These are phyloP conservation scores for Avicennia marina DNA, from an alignment of 257 asterid genomes.

Conservation along the genomic window DNA sequence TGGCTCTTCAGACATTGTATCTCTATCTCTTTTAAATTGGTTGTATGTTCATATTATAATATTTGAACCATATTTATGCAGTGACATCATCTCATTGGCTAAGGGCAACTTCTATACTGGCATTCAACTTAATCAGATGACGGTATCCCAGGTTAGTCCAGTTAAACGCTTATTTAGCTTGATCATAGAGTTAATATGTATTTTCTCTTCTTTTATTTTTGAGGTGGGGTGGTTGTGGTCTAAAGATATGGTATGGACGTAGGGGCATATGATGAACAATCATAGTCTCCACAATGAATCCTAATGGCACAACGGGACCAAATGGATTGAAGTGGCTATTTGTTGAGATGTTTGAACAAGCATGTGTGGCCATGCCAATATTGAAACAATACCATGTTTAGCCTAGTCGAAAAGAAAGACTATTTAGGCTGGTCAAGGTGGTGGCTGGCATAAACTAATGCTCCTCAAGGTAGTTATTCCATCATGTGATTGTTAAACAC, in stretches of 20 bases:
- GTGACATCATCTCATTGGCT: slow-evolving; percentile 66
- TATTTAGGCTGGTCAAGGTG: too few species aligned
- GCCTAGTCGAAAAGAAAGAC: background rate
- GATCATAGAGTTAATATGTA: background rate
- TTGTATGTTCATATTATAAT: background rate
- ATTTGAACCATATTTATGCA: slow-evolving; percentile 22
- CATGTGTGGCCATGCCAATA: too few species aligned
- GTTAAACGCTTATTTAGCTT: slow-evolving; percentile 1
- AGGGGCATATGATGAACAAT: too few species aligned
- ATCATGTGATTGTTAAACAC: background rate
- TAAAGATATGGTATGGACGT: too few species aligned
- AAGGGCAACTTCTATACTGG: slow-evolving; percentile 43
- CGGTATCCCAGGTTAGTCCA: slow-evolving; percentile 46
- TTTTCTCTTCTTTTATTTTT: background rate
- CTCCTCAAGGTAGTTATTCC: background rate
- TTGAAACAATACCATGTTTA: background rate
- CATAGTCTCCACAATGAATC: too few species aligned
- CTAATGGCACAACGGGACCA: background rate
- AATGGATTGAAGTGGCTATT: background rate
- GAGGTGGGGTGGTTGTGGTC: background rate
- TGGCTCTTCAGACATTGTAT: slow-evolving; percentile 11
- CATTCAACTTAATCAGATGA: slow-evolving; percentile 48
- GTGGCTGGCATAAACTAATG: background rate
- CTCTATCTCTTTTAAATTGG: background rate
- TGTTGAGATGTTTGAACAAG: too few species aligned